Conservation (phyloP, 164 flowering plant genomes). For the Vitis cinerea region DNA sequence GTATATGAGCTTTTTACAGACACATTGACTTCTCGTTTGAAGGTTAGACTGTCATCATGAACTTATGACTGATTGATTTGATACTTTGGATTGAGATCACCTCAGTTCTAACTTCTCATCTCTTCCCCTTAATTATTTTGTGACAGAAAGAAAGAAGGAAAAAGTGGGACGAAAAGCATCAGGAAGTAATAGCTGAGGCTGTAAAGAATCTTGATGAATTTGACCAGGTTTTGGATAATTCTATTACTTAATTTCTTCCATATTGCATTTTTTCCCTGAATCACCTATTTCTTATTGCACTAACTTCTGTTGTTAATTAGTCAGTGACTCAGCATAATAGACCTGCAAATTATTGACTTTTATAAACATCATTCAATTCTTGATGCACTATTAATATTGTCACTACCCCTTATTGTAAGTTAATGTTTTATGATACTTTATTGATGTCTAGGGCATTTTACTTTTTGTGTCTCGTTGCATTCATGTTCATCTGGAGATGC, state of each 20-base stretch:
- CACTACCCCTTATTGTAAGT: background rate
- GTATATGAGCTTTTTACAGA: slow-evolving; percentile 86
- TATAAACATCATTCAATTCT: background rate
- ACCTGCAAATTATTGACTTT: background rate
- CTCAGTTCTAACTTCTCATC: background rate
- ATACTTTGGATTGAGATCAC: background rate
- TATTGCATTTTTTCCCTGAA: background rate
- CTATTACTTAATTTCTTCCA: slow-evolving; percentile 1
- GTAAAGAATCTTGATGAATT: slow-evolving; percentile 74
- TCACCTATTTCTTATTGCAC: no score
- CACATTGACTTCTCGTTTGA: slow-evolving; percentile 75
- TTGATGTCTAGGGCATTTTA: background rate
- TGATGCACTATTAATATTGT: background rate
- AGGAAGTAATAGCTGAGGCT: slow-evolving; percentile 87
- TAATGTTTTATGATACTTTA: background rate
- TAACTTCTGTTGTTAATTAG: no score
- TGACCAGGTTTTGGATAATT: slow-evolving; percentile 59
- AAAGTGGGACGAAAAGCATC: slow-evolving; percentile 90
- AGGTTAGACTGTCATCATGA: slow-evolving; percentile 39
- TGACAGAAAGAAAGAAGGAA: slow-evolving; percentile 83
- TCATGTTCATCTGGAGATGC: background rate
- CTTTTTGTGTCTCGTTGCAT: background rate
- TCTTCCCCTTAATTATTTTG: background rate
- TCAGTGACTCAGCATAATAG: no score
- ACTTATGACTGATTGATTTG: background rate